Percentiles rank a stretch among this genome's conserved stretches.
phyloP scores from a whole-genome alignment of 768 basidiomycete species.

The Hirschioporus abietinus region DNA sequence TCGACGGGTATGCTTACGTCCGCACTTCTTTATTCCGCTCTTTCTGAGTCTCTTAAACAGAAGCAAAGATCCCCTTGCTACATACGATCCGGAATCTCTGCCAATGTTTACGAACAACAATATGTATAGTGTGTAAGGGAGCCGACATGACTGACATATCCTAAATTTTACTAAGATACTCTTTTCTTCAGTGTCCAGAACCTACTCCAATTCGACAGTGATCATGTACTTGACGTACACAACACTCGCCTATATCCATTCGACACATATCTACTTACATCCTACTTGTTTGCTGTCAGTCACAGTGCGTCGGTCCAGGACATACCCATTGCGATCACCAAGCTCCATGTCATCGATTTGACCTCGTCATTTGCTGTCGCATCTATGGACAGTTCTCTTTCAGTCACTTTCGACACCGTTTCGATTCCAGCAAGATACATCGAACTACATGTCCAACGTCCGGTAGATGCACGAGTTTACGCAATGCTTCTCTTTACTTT shows the following conservation, averaged over 20 bases:
- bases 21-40: background rate
- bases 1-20: slow-evolving; percentile 36
- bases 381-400: slow-evolving; percentile 35
- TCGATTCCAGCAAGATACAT: slow-evolving; percentile 35
- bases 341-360: slow-evolving; percentile 36
- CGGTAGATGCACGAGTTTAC: slow-evolving; percentile 39
- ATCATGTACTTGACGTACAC: slow-evolving; percentile 51
- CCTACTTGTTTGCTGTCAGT: slow-evolving; percentile 38
- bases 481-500: slow-evolving; percentile 40
- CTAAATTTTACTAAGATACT: background rate
- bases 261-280: slow-evolving; percentile 47
- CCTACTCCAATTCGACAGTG: slow-evolving; percentile 51
- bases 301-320: slow-evolving; percentile 30
- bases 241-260: slow-evolving; percentile 52
- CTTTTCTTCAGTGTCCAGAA: slow-evolving; percentile 41
- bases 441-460: slow-evolving; percentile 39
- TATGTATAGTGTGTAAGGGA: background rate
- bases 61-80: slow-evolving; percentile 29
- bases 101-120: slow-evolving; percentile 20
- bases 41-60: slow-evolving; percentile 20
- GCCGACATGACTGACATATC: background rate
- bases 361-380: slow-evolving; percentile 43
- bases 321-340: slow-evolving; percentile 25
- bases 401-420: slow-evolving; percentile 20
- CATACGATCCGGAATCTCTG: slow-evolving; percentile 43